phyloP scores from a whole-genome alignment of 768 basidiomycete genomes.

The Coprinellus micaceus region DNA sequence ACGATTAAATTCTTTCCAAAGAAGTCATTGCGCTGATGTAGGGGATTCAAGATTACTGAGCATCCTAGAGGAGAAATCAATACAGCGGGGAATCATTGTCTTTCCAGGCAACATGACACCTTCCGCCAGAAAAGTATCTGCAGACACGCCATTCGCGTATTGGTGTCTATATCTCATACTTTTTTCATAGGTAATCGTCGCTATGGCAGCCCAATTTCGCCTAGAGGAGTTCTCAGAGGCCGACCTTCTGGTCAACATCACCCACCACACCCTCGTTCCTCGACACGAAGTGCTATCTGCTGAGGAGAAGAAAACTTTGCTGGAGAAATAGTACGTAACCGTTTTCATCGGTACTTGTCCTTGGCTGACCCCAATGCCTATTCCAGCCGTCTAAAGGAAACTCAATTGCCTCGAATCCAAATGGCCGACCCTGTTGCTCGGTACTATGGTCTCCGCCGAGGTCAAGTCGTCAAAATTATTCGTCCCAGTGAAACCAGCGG shows the following conservation, averaged over 20 bases:
- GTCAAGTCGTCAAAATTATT: constrained; percentile 98
- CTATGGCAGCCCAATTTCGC: constrained; percentile 81
- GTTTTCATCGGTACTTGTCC: neutral
- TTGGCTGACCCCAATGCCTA: constrained; percentile 10
- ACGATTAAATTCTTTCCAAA: constrained; percentile 25
- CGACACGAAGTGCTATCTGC: constrained; percentile 81
- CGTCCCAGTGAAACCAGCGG: constrained; percentile 96
- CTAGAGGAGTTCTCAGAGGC: constrained; percentile 97
- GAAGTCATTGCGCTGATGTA: constrained; percentile 6
- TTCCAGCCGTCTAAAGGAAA: constrained; percentile 90
- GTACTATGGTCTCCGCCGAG: constrained; percentile 93
- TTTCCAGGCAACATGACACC: constrained; percentile 97
- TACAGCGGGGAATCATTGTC: constrained; percentile 89
- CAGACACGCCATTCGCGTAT: constrained; percentile 3
- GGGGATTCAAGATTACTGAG: constrained; percentile 63
- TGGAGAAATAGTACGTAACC: constrained; percentile 86
- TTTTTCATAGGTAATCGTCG: constrained; percentile 74
- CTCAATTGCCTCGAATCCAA: constrained; percentile 96
- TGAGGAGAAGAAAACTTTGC: constrained; percentile 81
- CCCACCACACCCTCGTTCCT: constrained; percentile 92
- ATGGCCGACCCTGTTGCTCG: constrained; percentile 95
- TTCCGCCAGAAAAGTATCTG: constrained; percentile 83
- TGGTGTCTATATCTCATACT: constrained; percentile 11
- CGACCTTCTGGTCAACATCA: constrained; percentile 95
- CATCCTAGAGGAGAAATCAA: constrained; percentile 89